Evolutionary conservation across 371 early-diverging fungal species (phyloP).

Genomic region (Rozella allomycis): DNA sequence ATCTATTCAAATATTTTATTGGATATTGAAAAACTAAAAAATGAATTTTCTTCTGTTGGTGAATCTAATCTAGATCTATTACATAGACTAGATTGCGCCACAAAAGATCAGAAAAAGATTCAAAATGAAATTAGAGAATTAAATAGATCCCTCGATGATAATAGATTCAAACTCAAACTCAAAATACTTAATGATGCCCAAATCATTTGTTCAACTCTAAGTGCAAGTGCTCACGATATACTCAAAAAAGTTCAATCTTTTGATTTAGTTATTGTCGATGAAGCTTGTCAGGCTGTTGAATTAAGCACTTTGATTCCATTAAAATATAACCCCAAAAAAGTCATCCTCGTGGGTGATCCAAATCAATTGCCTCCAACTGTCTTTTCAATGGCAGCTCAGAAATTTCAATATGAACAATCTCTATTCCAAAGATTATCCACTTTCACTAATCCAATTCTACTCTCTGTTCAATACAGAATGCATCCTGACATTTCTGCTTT

Average conservation of each 20-base stretch:
- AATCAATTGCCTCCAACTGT: constrained; percentile 87
- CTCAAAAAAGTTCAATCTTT: constrained; percentile 34
- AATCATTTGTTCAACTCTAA: constrained; percentile 57
- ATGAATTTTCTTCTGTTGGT: too few relatives aligned
- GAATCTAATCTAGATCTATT: too few relatives aligned
- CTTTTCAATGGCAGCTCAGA: constrained; percentile 43
- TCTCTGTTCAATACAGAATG: constrained; percentile 93
- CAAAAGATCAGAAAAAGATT: too few relatives aligned
- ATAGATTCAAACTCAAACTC: background rate
- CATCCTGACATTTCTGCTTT: constrained; percentile 73
- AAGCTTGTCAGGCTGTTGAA: constrained; percentile 92
- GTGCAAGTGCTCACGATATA: constrained; percentile 68
- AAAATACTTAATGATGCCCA: constrained; percentile 46
- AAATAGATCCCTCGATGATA: background rate
- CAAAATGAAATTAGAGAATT: background rate
- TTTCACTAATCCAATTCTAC: constrained; percentile 39
- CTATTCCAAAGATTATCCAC: constrained; percentile 59
- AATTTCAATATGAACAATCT: constrained; percentile 61
- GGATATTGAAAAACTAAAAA: too few relatives aligned
- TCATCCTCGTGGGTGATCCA: constrained; percentile 92
- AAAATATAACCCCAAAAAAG: constrained; percentile 50
- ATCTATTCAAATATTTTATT: too few relatives aligned
- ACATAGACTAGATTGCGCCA: too few relatives aligned
- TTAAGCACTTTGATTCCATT: constrained; percentile 72
- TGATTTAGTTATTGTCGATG: constrained; percentile 80